phyloP scores from a whole-genome alignment of 2,329 filamentous ascomycete genomes.

The Beauveria medogensis region DNA sequence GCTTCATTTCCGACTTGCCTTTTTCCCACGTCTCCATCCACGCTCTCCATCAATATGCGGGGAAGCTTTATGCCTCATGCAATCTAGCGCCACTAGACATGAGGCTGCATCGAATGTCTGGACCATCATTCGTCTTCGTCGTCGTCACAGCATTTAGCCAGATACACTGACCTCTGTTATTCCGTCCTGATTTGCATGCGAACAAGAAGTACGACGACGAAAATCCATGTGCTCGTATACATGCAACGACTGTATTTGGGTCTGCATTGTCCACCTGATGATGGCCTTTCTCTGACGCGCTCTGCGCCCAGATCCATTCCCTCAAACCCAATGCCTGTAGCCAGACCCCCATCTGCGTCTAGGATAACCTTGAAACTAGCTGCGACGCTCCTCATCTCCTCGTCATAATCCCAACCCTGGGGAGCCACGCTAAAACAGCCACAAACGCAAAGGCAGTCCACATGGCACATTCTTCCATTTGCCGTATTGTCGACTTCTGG shows the following conservation, averaged over 20 bases:
- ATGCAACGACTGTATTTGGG: no score
- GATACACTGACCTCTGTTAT: no score
- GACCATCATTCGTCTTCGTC: no score
- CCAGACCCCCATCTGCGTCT: neutral
- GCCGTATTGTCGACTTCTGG: no score
- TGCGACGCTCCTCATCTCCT: neutral
- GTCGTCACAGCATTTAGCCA: no score
- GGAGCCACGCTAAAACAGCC: neutral
- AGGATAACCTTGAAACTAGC: constrained; percentile 2
- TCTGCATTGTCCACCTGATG: no score
- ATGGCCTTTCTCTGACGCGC: neutral
- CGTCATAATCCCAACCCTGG: neutral
- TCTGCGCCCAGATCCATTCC: neutral
- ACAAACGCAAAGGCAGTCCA: no score
- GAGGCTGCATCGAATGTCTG: no score
- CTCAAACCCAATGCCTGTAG: neutral
- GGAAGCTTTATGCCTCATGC: neutral
- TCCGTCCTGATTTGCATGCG: no score
- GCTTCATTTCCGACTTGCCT: neutral
- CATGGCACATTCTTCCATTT: no score
- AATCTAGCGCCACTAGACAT: neutral
- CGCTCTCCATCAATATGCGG: neutral
- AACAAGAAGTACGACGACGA: no score
- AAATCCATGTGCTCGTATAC: no score
- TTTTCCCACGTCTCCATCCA: neutral